Percentiles rank a stretch among this genome's conserved stretches.
These are phyloP conservation scores for Tylopilus plumbeoviolaceoides DNA, from an alignment of 768 basidiomycete species.

Conservation along the genomic window DNA sequence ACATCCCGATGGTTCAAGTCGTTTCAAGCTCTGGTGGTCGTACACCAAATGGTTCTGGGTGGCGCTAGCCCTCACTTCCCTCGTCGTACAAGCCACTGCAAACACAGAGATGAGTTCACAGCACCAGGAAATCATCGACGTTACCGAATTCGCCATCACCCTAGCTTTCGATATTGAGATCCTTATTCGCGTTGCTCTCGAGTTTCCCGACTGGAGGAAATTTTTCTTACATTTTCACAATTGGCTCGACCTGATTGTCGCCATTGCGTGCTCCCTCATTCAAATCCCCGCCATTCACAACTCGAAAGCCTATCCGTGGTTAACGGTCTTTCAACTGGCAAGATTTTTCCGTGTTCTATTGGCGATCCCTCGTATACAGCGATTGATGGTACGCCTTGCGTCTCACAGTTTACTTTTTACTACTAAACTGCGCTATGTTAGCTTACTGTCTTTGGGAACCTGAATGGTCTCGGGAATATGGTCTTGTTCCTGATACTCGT, in stretches of 20 bases:
- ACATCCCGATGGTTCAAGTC: conserved; percentile 42
- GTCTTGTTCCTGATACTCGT: conserved; percentile 82
- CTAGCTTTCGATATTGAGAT: conserved; percentile 88
- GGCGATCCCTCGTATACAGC: conserved; percentile 85
- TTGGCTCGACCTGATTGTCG: conserved; percentile 72
- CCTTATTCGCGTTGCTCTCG: conserved; percentile 60
- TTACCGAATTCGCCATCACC: conserved; percentile 73
- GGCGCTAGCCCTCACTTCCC: conserved; percentile 62
- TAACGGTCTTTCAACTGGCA: no score
- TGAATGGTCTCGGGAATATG: conserved; percentile 90
- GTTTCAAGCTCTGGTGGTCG: conserved; percentile 51
- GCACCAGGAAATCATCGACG: conserved; percentile 52
- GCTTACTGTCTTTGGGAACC: conserved; percentile 87
- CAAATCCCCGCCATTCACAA: conserved; percentile 62
- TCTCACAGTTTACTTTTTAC: conserved; percentile 1
- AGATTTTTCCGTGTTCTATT: conserved; percentile 70
- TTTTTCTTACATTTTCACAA: conserved; percentile 65
- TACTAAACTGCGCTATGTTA: conserved; percentile 27
- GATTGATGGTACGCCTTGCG: conserved; percentile 55
- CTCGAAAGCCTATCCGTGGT: no score
- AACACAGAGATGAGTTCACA: conserved; percentile 45
- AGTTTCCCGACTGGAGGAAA: conserved; percentile 76
- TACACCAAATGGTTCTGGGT: conserved; percentile 72
- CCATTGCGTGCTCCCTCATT: conserved; percentile 69
- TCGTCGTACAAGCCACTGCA: conserved; percentile 68